Evolutionary conservation across 2,329 filamentous ascomycete species (phyloP), one percentile per base, ranked within the genome.

Genomic region (Colletotrichum destructivum): DNA sequence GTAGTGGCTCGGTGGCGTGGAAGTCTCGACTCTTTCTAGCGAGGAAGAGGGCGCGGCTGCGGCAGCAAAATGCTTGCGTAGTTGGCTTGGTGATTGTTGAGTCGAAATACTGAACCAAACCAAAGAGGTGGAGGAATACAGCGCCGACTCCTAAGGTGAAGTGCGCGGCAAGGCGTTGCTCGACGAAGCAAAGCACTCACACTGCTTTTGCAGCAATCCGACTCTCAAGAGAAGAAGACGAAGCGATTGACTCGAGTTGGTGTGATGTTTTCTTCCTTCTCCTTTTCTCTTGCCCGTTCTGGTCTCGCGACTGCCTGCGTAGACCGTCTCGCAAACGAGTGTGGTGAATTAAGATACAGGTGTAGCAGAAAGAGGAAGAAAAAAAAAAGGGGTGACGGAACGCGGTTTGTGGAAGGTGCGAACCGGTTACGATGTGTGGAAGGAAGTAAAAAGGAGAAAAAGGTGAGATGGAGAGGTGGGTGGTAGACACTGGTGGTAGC

Each of bases 351-450:
- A 60, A 69, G 69, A 21, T 47, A 55, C 47, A 47, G 26, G 46
- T 49, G 64, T 62, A 65, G 54, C 31, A 31, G 52, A 65, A 71
- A 47, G 57, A 71, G 60, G 65, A 26, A 26, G 9, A 38, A 49
- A 63, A 65, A 57, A 64, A 66, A 72, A 64, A 23, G 72, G 72
- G 73, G 64, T 69, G 72, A 74, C 69, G 70, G 72, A 62, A 65
- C 66, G 54, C 55, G 54, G 47, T 46, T 62, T 63, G 56, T 66
- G 44, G 60, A 52, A 69, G 38, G 59, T 69, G 59, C 69, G 46
- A 64, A 60, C 69, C 52, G 52, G 59, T 60, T 57, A 52, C 57
- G 38, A 52, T 64, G 40, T 60, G 26, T 65, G 57, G 40, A 42
- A 69, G 38, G 65, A 46, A 56, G 54, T 63, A 12, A 42, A n/a